Percentiles rank a stretch among this genome's conserved stretches.
These are phyloP conservation scores for Lophiotrema nucula DNA, from an alignment of 495 filamentous ascomycete genomes.

Conservation along the genomic window DNA sequence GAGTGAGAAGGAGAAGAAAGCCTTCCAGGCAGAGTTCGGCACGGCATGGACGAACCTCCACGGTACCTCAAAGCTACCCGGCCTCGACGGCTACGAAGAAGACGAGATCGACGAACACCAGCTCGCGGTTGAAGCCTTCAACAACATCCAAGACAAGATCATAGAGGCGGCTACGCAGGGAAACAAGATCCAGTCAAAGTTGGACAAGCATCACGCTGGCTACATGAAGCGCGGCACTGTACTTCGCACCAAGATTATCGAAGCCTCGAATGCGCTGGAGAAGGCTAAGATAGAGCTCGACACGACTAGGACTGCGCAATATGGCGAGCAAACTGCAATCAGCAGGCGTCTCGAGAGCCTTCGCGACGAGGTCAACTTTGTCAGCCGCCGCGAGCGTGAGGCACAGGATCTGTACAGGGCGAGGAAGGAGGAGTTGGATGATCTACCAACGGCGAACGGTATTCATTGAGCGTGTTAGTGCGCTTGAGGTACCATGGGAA, in stretches of 20 bases:
- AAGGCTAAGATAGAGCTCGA: constrained; percentile 70
- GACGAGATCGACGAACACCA: constrained; percentile 64
- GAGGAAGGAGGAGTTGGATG: constrained; percentile 74
- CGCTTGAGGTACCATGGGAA: too few species aligned
- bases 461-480: constrained; percentile 1
- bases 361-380: constrained; percentile 77
- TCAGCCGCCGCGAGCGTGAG: constrained; percentile 81
- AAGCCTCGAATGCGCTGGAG: constrained; percentile 73
- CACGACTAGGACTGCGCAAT: constrained; percentile 71
- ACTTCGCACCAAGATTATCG: constrained; percentile 74
- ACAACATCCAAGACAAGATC: constrained; percentile 68
- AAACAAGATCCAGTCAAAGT: constrained; percentile 89
- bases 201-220: constrained; percentile 81
- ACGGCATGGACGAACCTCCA: constrained; percentile 66
- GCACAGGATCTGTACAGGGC: constrained; percentile 81
- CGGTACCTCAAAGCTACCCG: constrained; percentile 59
- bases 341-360: constrained; percentile 69
- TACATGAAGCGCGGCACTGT: constrained; percentile 84
- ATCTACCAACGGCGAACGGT: constrained; percentile 45
- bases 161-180: constrained; percentile 70
- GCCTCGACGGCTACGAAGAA: constrained; percentile 73
- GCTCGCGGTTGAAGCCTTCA: constrained; percentile 62
- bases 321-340: constrained; percentile 75
- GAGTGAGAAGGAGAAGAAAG: constrained; percentile 53
- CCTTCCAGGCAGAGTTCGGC: constrained; percentile 64